Percentiles rank a stretch among this genome's conserved stretches.
Conservation (phyloP, 2,329 filamentous ascomycete species). For the Fusarium nisikadoi region DNA sequence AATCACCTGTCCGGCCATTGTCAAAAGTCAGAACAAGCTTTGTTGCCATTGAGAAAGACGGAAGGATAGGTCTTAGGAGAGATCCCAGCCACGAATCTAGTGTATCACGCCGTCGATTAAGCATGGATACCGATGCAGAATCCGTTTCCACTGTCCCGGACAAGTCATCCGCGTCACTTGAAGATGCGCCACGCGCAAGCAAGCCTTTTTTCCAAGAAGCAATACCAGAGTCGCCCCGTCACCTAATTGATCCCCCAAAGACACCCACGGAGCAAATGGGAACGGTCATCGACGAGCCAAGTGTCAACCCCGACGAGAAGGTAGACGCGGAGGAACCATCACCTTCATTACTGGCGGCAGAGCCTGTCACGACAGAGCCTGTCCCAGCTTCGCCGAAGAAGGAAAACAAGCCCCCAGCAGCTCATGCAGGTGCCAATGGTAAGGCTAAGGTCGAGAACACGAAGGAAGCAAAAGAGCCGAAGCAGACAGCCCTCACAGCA, state of each 20-base stretch:
- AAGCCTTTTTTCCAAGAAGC: conserved; percentile 50
- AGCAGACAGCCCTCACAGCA: conserved; percentile 27
- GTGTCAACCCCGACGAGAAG: conserved; percentile 54
- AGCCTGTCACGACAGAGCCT: conserved; percentile 23
- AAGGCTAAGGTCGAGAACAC: conserved; percentile 41
- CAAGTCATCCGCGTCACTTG: conserved; percentile 46
- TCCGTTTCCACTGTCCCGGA: conserved; percentile 52
- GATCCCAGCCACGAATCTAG: conserved; percentile 53
- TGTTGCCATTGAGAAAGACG: conserved; percentile 76
- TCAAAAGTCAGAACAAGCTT: conserved; percentile 82
- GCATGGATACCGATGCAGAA: conserved; percentile 49
- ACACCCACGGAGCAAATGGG: conserved; percentile 26
- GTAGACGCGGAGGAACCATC: conserved; percentile 53
- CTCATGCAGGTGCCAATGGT: conserved; percentile 34
- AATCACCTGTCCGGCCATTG: conserved; percentile 69
- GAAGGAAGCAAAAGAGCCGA: neutral
- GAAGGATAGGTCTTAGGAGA: conserved; percentile 63
- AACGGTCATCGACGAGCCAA: conserved; percentile 49
- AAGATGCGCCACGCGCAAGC: conserved; percentile 41
- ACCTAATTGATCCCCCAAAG: conserved; percentile 35
- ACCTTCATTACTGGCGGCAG: conserved; percentile 15
- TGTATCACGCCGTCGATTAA: conserved; percentile 51
- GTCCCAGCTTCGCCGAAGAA: conserved; percentile 27
- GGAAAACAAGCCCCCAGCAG: conserved; percentile 12
- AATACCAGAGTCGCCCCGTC: conserved; percentile 56